Conservation (phyloP, 2,329 filamentous ascomycete species). For the Xylariales sp. region DNA sequence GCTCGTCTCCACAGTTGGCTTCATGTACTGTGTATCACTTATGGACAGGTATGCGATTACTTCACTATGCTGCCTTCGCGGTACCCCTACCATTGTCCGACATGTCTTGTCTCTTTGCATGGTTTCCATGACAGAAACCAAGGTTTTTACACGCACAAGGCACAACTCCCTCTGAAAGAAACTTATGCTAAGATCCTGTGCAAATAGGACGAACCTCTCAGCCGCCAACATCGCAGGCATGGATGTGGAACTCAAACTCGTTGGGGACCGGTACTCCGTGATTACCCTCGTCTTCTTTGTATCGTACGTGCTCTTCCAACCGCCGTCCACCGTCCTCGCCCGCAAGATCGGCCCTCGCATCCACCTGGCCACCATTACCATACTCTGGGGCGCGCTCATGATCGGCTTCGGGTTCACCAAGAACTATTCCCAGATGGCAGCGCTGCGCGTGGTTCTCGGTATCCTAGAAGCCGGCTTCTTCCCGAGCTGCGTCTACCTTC, state of each 20-base stretch:
- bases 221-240: conserved; percentile 68
- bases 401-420: conserved; percentile 62
- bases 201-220: conserved; percentile 67
- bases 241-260: conserved; percentile 39
- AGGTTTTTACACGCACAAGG: no score
- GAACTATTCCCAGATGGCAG: conserved; percentile 47
- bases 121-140: no score
- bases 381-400: conserved; percentile 58
- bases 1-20: conserved; percentile 56
- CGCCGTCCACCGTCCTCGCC: conserved; percentile 64
- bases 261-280: conserved; percentile 48
- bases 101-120: no score
- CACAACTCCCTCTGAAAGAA: no score
- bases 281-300: conserved; percentile 71
- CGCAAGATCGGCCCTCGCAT: conserved; percentile 61
- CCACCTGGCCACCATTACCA: conserved; percentile 49
- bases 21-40: conserved; percentile 69
- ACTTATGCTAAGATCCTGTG: no score
- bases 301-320: conserved; percentile 68
- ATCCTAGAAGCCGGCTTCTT: conserved; percentile 69
- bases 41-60: conserved; percentile 63
- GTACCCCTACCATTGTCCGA: no score
- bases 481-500: conserved; percentile 64
- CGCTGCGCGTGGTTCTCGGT: conserved; percentile 55
- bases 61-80: no score